Evolutionary conservation across 2,329 filamentous ascomycete genomes (phyloP), one percentile per base, ranked within the genome.

Genomic region (Xylariaceae sp.): DNA sequence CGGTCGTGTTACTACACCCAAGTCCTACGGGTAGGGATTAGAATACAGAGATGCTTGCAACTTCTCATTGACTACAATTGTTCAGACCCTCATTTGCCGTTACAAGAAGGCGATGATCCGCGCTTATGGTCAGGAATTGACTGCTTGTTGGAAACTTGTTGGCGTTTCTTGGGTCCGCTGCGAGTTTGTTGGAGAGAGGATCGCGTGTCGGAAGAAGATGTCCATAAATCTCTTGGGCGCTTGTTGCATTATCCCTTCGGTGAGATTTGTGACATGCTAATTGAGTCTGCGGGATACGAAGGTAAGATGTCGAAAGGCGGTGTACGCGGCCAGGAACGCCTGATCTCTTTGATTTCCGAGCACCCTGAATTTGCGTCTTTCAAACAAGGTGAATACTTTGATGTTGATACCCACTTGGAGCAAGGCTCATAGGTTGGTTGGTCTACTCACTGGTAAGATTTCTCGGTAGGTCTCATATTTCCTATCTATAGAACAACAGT

Each of bases 221-320:
- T 37, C 8, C 41, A 24, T 5, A 6, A 16, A 1, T n/a, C 41
- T 5, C 12, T 33, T 3, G 24, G 12, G 1, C 12, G 23, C 6
- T 12, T 59, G n/a, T 11, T 24, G 14, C 23, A 23, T 1, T 17
- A 47, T 11, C 19, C 39, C 1, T 61, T 41, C 19, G 59, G 47
- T 12, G 59, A 56, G 11, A 31, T 61, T 4, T 55, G 56, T 3
- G 59, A 61, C n/a, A 39, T 61, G 51, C 23, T 59, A 23, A 3
- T 59, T 6, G 51, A 61, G 5, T 21, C 16, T 4, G 51, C 43
- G 5, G 51, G 56, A 3, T 61, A 61, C 7, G 16, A 24, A 7
- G 37, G 17, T 3, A 21, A 24, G 26, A 12, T 7, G n/a, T 3
- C 37, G 11, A 17, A 1, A 5, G 26, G 12, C 4, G 17, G 21